Evolutionary conservation across 2,329 filamentous ascomycete species (phyloP), one percentile per base, ranked within the genome.

Genomic region (Venturia asperata): DNA sequence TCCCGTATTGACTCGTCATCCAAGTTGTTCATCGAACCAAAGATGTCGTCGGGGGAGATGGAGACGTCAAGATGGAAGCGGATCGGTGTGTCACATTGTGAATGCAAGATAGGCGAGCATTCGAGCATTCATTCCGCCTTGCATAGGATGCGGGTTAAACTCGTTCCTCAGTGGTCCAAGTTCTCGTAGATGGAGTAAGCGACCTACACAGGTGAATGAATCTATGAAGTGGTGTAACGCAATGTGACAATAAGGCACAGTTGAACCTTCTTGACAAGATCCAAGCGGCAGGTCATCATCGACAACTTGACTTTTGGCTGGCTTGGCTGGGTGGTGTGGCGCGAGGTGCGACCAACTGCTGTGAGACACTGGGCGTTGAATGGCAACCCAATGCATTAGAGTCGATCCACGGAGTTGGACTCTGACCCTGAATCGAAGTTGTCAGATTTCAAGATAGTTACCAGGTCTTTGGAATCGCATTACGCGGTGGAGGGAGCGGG

Each of bases 101-200:
- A 55, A 55, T 55, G 49, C 49, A 55, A 55, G n/a, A 52, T 52
- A 52, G 47, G 24, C n/a, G n/a, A 52, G 47, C 6, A 3, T 34
- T 34, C 30, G 30, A 34, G 30, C 21, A 24, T n/a, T 30, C 17
- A 52, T 21, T 52, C 47, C 47, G 27, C 47, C 21, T 52, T 52
- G 47, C 47, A 21, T 52, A 52, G 47, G 24, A 21, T n/a, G 24
- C n/a, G 21, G 47, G 47, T 24, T 52, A 30, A 21, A 17, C 42
- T 45, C 17, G 17, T 45, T 45, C 42, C 47, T 52, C n/a, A 13
- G n/a, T 52, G 47, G 24, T 27, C 49, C 27, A 34, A 34, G 24
- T 34, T 7, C 24, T 34, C 5, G 30, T 13, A n/a, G 27, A 55
- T 30, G 49, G n/a, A 24, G n/a, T 27, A 15, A 52, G 47, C 47